Base-by-base conservation (phyloP, 1,284 basidiomycete genomes). In the Ustilago shanxiensis region DNA sequence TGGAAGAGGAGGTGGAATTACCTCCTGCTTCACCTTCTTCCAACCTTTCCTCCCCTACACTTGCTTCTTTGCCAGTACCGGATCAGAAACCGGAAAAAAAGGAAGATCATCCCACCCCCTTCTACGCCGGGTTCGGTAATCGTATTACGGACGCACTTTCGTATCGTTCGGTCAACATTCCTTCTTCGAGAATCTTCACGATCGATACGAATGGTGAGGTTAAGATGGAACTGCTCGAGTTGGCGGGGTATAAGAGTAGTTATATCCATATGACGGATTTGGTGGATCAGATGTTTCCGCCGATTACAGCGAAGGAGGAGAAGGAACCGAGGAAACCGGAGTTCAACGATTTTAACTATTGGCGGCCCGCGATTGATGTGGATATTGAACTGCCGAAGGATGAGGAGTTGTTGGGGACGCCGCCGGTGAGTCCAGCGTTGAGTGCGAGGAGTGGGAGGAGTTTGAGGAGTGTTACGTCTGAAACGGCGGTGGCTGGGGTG, bases 241-340 rank as follows among this genome's bases (percentile, higher is more conserved):
- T 96, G 24, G 95, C 95, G 0, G 96, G 96, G 0, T 98, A 99
- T 88, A 98, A 96, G 85, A 97, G 95, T 33, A 95, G 93, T 90
- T 95, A 95, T 86, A 95, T 95, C 75, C 92, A 95, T 86, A 98
- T 96, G 95, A 98, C 96, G 18, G 96, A 99, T 86, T 90, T 99
- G 16, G 97, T 99, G 33, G 95, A 99, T 87, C 95, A 98, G 86
- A 96, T 98, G 92, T 99, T 99, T 89, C 97, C 97, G 28, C 95
- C 96, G 0, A 94, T 98, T 68, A 78, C 78, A 33, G 90, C 94
- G 82, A 91, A 91, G 60, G 93, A 93, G 84, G 92, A 78, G 50
- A 69, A 73, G 45, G 72, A 75, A 31, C 77, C 80, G 20, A 52
- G 92, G 89, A 90, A 91, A 41, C 91, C 94, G 0, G 95, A 97